Percentiles rank a stretch among this genome's conserved stretches.
Conservation (phyloP, 2,329 filamentous ascomycete species). For the Penicillium sp. region DNA sequence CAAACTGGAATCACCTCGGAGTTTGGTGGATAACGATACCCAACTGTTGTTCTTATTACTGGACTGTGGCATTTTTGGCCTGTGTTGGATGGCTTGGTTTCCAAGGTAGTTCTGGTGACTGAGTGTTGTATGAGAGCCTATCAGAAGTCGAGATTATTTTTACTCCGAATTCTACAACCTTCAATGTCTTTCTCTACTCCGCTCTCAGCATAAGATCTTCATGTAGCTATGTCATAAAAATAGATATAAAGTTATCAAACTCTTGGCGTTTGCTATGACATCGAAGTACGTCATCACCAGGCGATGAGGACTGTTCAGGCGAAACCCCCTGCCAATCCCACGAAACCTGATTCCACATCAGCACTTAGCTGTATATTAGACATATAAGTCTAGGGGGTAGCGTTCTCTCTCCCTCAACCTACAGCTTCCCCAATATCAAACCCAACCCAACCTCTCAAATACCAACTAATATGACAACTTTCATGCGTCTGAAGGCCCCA, state of each 20-base stretch:
- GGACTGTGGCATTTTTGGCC: neutral
- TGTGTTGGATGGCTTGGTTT: too few relatives aligned
- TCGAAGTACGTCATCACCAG: slow-evolving; percentile 1
- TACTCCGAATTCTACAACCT: neutral
- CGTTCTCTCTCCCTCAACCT: neutral
- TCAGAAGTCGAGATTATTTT: neutral
- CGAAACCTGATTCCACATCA: slow-evolving; percentile 2
- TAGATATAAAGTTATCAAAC: neutral
- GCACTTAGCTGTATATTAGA: neutral
- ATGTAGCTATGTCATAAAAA: neutral
- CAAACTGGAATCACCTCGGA: neutral
- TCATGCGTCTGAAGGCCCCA: neutral
- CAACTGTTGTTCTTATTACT: neutral
- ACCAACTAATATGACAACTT: neutral
- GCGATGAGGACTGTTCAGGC: neutral
- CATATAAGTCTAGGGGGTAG: neutral
- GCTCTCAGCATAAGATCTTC: neutral
- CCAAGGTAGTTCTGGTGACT: neutral
- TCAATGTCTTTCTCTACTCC: neutral
- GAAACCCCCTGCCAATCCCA: neutral
- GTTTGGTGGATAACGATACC: neutral
- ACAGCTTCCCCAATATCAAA: neutral
- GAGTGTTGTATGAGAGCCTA: neutral
- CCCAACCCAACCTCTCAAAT: neutral
- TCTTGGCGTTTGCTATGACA: slow-evolving; percentile 10